Evolutionary conservation across 805 yeast genomes (phyloP).

Genomic region (Cyberlindnera mycetangii): DNA sequence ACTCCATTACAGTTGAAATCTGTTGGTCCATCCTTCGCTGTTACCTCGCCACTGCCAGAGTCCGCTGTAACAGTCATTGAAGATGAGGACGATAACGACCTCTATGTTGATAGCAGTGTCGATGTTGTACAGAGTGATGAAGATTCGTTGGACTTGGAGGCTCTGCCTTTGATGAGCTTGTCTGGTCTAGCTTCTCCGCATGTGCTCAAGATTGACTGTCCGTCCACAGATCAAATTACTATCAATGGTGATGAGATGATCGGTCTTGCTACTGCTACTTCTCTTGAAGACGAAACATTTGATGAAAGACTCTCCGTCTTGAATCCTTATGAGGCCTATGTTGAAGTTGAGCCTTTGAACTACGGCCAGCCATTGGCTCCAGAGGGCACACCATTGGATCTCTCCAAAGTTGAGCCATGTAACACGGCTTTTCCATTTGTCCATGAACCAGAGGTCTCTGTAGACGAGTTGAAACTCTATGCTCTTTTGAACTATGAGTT

Average conservation of each 20-base stretch:
- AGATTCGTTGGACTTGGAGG: conserved; percentile 5
- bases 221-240: conserved; percentile 4
- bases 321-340: conserved; percentile 17
- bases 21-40: background rate
- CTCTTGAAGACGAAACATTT: background rate
- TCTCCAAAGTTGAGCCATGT: conserved; percentile 17
- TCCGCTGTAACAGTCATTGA: background rate
- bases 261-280: background rate
- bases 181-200: background rate
- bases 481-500: conserved; percentile 25
- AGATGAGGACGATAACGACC: background rate
- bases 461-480: conserved; percentile 23
- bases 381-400: conserved; percentile 20
- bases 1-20: background rate
- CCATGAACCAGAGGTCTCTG: conserved; percentile 3
- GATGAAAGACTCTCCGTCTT: conserved; percentile 15
- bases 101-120: conserved; percentile 4
- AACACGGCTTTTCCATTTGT: conserved; percentile 13
- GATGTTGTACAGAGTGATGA: conserved; percentile 2
- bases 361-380: conserved; percentile 23
- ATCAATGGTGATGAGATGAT: background rate
- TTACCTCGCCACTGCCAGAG: background rate
- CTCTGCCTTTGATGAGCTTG: conserved; percentile 1
- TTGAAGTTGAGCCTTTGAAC: conserved; percentile 20
- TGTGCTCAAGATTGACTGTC: background rate